These are phyloP conservation scores for Mortierella alpina DNA, from an alignment of 192 early-diverging fungal species.

Conservation along the genomic window DNA sequence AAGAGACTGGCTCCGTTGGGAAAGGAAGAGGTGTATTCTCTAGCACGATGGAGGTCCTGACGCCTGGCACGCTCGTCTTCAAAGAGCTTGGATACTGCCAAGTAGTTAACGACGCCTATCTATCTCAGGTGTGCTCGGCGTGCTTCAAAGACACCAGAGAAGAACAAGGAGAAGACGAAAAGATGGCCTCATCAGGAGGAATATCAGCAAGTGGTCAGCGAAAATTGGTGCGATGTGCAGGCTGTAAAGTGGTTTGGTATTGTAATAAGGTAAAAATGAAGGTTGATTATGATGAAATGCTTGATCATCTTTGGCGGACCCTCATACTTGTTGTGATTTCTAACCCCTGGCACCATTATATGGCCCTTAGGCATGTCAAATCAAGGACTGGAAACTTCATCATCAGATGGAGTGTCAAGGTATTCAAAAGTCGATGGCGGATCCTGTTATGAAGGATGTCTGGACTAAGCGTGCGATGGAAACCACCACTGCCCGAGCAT, in stretches of 20 bases:
- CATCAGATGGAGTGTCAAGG: constrained; percentile 49
- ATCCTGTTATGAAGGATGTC: constrained; percentile 24
- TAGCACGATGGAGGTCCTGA: constrained; percentile 9
- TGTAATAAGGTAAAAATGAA: constrained; percentile 31
- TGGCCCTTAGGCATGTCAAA: constrained; percentile 30
- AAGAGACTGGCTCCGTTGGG: constrained; percentile 8
- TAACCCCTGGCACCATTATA: not conserved
- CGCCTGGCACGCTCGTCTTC: constrained; percentile 30
- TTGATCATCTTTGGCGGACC: too few species aligned
- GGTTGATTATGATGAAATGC: too few species aligned
- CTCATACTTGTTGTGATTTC: not conserved
- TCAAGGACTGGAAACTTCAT: constrained; percentile 49
- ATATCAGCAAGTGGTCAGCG: constrained; percentile 7
- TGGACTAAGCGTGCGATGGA: constrained; percentile 41
- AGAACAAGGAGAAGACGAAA: constrained; percentile 32
- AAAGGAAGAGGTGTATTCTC: constrained; percentile 42
- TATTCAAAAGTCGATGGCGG: constrained; percentile 36
- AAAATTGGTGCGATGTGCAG: constrained; percentile 42
- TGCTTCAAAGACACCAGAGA: constrained; percentile 49
- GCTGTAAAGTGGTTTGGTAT: constrained; percentile 43
- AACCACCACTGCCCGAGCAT: constrained; percentile 25
- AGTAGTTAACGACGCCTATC: constrained; percentile 39
- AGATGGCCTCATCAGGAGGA: constrained; percentile 7
- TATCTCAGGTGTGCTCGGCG: constrained; percentile 34
- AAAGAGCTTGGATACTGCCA: constrained; percentile 49